Percentiles rank a stretch among this genome's conserved stretches.
Evolutionary conservation across 352 stramenopile species (phyloP).

Genomic region (Thalassiosira ordinaria): DNA sequence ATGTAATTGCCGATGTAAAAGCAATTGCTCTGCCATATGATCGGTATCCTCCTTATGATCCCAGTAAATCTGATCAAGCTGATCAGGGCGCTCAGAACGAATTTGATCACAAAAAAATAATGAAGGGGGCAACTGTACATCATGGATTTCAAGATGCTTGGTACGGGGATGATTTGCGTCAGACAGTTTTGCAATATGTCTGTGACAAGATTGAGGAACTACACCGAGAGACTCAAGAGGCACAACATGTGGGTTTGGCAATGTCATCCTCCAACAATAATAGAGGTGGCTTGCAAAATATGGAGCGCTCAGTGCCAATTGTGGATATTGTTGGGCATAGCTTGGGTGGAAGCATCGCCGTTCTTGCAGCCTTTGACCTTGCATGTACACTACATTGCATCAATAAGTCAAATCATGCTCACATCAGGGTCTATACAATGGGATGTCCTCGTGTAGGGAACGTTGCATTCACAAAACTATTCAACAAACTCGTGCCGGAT

Average conservation of each 20-base stretch:
- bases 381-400: background rate
- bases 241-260: background rate
- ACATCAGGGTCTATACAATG: slow-evolving; percentile 12
- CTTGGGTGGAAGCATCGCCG: slow-evolving; percentile 7
- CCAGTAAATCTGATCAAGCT: too few species aligned
- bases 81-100: too few species aligned
- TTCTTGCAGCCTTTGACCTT: slow-evolving; percentile 22
- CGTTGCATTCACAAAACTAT: slow-evolving; percentile 6
- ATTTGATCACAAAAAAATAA: too few species aligned
- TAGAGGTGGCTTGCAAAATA: too few species aligned
- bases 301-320: background rate
- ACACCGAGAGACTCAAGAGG: background rate
- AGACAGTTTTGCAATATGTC: slow-evolving; percentile 7
- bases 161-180: slow-evolving; percentile 14
- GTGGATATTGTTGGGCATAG: slow-evolving; percentile 15
- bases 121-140: slow-evolving; percentile 9
- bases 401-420: background rate
- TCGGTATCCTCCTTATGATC: too few species aligned
- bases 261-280: background rate
- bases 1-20: slow-evolving; percentile 28
- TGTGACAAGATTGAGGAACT: slow-evolving; percentile 14
- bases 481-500: slow-evolving; percentile 13
- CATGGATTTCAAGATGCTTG: slow-evolving; percentile 14
- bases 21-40: background rate
- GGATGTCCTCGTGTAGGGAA: slow-evolving; percentile 25